Percentiles rank a stretch among this genome's conserved stretches.
These are phyloP conservation scores for Colletotrichum sp. DNA, from an alignment of 2,329 filamentous ascomycete genomes.

Conservation along the genomic window DNA sequence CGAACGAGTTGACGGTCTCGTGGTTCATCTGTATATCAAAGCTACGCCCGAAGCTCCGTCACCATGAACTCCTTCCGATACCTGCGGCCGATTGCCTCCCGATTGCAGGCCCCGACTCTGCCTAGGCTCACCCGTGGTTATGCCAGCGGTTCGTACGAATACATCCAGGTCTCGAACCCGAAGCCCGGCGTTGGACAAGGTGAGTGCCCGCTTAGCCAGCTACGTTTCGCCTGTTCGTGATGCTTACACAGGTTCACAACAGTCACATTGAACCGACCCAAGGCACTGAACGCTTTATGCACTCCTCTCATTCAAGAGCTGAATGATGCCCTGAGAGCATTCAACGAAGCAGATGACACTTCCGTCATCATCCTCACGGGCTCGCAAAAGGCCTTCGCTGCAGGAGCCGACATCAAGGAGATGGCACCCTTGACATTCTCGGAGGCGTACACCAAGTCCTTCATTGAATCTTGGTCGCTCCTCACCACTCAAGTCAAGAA, in stretches of 20 bases:
- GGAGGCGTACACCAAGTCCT: conserved; percentile 84
- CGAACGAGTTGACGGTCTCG: not conserved
- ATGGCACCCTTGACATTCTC: conserved; percentile 94
- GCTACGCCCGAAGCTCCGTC: conserved; percentile 8
- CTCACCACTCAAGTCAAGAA: conserved; percentile 87
- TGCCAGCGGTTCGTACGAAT: conserved; percentile 69
- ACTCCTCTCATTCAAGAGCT: conserved; percentile 91
- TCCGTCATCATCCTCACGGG: conserved; percentile 86
- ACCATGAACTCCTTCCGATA: conserved; percentile 61
- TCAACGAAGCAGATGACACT: conserved; percentile 73
- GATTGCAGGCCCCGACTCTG: conserved; percentile 62
- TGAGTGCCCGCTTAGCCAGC: conserved; percentile 43
- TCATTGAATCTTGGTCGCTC: conserved; percentile 94
- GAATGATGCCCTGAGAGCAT: conserved; percentile 74
- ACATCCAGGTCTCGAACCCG: conserved; percentile 81
- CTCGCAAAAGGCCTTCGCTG: conserved; percentile 88
- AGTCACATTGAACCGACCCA: conserved; percentile 95
- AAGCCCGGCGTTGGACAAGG: conserved; percentile 90
- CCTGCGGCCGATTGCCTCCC: conserved; percentile 65
- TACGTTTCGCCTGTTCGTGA: conserved; percentile 7
- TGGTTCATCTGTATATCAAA: not conserved
- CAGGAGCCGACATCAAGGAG: conserved; percentile 98
- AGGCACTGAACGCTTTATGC: conserved; percentile 92
- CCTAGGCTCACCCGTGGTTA: conserved; percentile 62
- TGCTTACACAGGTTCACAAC: conserved; percentile 11